Conservation (phyloP, 192 early-diverging fungal genomes). For the Coemansia sp. region DNA sequence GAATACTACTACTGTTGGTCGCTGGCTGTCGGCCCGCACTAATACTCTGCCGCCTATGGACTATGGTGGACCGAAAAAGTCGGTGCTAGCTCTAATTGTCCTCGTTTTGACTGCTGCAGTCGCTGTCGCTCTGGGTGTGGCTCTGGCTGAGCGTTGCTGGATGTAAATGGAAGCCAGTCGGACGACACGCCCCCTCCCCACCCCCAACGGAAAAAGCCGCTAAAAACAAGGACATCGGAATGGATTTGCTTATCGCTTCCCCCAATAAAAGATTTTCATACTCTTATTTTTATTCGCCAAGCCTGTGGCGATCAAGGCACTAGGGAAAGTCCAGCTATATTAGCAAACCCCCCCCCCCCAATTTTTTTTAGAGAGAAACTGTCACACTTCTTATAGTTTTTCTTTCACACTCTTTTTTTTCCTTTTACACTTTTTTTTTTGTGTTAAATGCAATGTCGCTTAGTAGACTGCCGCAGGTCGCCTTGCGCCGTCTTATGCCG, state of each 20-base stretch:
- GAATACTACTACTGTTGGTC: not conserved
- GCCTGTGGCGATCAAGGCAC: not conserved
- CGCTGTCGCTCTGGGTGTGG: slow-evolving; percentile 1
- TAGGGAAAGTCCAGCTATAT: slow-evolving; percentile 8
- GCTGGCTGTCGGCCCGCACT: slow-evolving; percentile 8
- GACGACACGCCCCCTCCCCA: not conserved
- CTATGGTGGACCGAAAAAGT: not conserved
- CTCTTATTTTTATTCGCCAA: not conserved
- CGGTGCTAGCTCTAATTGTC: not conserved
- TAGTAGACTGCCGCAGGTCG: slow-evolving; percentile 56
- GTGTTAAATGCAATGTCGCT: slow-evolving; percentile 41
- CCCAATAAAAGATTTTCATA: slow-evolving; percentile 1
- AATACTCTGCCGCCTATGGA: not conserved
- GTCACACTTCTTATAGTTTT: not conserved
- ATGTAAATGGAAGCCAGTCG: not conserved
- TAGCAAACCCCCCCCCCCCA: not conserved
- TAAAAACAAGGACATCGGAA: not conserved
- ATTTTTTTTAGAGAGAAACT: slow-evolving; percentile 11
- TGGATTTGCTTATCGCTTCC: not conserved
- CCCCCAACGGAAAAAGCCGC: slow-evolving; percentile 4
- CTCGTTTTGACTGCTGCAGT: not conserved
- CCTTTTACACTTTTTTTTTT: not conserved
- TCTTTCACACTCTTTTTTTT: not conserved
- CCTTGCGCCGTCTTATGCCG: slow-evolving; percentile 56
- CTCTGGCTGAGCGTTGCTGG: not conserved